Base-by-base conservation (phyloP, 352 stramenopile genomes). In the Phytophthora constricta region DNA sequence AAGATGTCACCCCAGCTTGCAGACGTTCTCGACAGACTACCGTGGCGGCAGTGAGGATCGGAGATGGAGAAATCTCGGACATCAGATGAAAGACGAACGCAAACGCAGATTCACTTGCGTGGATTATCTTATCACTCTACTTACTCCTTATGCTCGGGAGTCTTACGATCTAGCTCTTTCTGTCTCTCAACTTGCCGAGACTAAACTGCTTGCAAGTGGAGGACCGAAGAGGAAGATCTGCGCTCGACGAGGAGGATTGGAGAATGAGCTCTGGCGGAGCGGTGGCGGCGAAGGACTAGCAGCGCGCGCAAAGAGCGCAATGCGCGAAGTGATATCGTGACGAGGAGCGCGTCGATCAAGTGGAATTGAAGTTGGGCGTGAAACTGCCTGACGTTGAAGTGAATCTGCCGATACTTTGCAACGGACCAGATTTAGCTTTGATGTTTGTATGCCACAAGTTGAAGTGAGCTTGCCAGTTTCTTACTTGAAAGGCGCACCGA, bases 191-290 rank as follows among this genome's bases (percentile, higher is more conserved):
- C 53, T 61, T 19, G 41, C 53, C 33, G 25, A 51, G 26, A 19
- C 16, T 43, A 28, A 43, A 43, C 26, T 43, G 7, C 17, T 48
- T n/a, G 26, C 23, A 31, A 26, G 4, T 51, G 16, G 39, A 13
- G 23, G 20, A 23, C 8, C 22, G 37, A 49, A 49, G 53, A 51
- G 41, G 41, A 51, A 52, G 53, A 33, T 50, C 53, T 61, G 53
- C 53, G 53, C 39, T 14, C 53, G 53, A 61, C 25, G 25, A 22
- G 53, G 41, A 42, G 53, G 51, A 61, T 45, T 52, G 53, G 53
- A 61, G 41, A 51, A 52, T 61, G 53, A 51, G 26, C 49, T 45
- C 37, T 45, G n/a, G 61, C 63, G 67, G n/a, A n/a, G 56, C 67
- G 66, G 46, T 62, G 59, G 62, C 66, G 31, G 31, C 31, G 31